Evolutionary conservation across 495 filamentous ascomycete species (phyloP).

Genomic region (Filosporella fistucella): DNA sequence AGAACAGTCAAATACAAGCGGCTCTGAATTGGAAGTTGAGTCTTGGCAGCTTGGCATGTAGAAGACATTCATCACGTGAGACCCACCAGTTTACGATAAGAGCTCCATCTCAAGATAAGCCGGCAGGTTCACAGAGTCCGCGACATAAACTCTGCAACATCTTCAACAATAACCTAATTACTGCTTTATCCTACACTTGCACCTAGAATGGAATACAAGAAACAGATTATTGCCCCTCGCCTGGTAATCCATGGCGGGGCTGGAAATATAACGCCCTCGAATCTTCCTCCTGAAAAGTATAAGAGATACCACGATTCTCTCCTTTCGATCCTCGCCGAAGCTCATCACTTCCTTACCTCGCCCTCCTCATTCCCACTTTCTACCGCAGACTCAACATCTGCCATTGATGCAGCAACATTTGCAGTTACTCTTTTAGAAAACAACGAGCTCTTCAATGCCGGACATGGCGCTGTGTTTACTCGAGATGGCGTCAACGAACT

Average conservation of each 20-base stretch:
- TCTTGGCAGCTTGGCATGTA: too few relatives aligned
- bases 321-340: constrained; percentile 43
- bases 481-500: constrained; percentile 77
- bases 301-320: constrained; percentile 56
- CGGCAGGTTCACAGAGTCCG: too few relatives aligned
- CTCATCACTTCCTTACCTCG: constrained; percentile 21
- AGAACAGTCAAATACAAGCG: too few relatives aligned
- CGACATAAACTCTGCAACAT: too few relatives aligned
- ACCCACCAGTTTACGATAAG: too few relatives aligned
- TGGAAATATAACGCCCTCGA: constrained; percentile 69
- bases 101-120: too few relatives aligned
- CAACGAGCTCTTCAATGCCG: constrained; percentile 80
- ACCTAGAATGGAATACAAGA: constrained; percentile 18
- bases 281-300: constrained; percentile 59
- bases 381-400: constrained; percentile 21
- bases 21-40: too few relatives aligned
- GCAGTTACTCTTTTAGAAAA: constrained; percentile 78
- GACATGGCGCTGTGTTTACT: constrained; percentile 83
- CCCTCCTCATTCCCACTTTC: constrained; percentile 11
- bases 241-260: constrained; percentile 74
- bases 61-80: too few relatives aligned
- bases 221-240: constrained; percentile 13
- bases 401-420: constrained; percentile 69
- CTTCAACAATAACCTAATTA: too few relatives aligned
- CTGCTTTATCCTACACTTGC: too few relatives aligned